A percentile compares a stretch with the other conserved stretches of the same genome.
Evolutionary conservation across 495 filamentous ascomycete genomes (phyloP).

Genomic region (Neurospora sp.): DNA sequence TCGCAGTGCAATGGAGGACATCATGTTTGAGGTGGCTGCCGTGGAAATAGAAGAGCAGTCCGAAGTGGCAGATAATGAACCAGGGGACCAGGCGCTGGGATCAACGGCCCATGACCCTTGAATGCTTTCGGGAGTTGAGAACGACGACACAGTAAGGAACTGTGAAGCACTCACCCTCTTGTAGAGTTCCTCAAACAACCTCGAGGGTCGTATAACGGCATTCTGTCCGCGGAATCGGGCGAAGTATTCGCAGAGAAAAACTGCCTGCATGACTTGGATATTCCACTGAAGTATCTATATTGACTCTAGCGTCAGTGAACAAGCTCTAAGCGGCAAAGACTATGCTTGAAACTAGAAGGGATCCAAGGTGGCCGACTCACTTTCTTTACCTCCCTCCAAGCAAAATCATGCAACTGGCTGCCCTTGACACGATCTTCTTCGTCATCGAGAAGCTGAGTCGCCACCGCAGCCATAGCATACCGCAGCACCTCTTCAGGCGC

Average conservation of each 20-base stretch:
- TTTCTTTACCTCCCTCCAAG: slow-evolving; percentile 33
- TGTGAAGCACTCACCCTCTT: slow-evolving; percentile 37
- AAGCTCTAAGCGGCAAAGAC: not conserved
- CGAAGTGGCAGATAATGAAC: slow-evolving; percentile 20
- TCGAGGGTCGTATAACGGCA: slow-evolving; percentile 31
- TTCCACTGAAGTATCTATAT: slow-evolving; percentile 32
- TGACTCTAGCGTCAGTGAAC: not conserved
- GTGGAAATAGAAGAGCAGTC: slow-evolving; percentile 22
- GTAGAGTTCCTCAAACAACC: slow-evolving; percentile 41
- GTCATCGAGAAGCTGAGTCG: slow-evolving; percentile 33
- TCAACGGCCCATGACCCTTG: slow-evolving; percentile 22
- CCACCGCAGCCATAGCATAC: slow-evolving; percentile 41
- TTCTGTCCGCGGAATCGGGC: slow-evolving; percentile 42
- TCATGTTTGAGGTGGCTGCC: slow-evolving; percentile 12
- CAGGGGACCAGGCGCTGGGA: slow-evolving; percentile 25
- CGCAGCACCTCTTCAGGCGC: slow-evolving; percentile 29
- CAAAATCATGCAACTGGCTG: slow-evolving; percentile 35
- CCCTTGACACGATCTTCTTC: slow-evolving; percentile 37
- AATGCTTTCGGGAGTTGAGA: slow-evolving; percentile 13
- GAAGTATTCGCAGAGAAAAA: slow-evolving; percentile 46
- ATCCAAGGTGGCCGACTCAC: slow-evolving; percentile 9
- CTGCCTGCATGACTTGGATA: slow-evolving; percentile 43
- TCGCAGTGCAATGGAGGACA: slow-evolving; percentile 11
- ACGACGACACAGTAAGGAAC: slow-evolving; percentile 20
- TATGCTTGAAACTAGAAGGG: not conserved